Evolutionary conservation across 2,329 filamentous ascomycete genomes (phyloP), one percentile per base, ranked within the genome.

Genomic region (Bretziella fagacearum): DNA sequence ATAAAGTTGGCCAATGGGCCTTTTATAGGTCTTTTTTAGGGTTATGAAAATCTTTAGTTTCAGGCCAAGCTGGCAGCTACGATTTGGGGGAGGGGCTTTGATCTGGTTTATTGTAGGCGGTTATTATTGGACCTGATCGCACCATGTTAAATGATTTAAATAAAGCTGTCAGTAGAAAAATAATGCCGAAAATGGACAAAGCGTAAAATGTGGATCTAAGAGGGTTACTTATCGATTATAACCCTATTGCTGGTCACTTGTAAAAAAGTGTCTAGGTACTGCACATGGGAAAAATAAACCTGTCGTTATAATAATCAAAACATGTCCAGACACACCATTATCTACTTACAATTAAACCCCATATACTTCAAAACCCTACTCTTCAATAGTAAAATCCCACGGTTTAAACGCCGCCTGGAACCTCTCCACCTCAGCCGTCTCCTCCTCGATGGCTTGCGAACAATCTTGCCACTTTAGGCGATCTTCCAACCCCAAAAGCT

Each of bases 391-490:
- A 60, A 95, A 95, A 61, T 98, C 89, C 71, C 83, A 95, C 26
- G 74, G 68, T 62, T 84, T 79, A 58, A 93, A 98, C 1, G 80
- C 79, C 54, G 73, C 69, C 56, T 89, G 86, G 62, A 96, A 93
- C 7, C 72, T 74, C 46, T 77, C 73, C 2, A 81, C 83, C 59
- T 96, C 87, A 37, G 69, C 68, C 47, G 72, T 77, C 65, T 96
- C 91, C 54, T 94, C 85, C 8, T 74, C 74, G 49, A 79, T 68
- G 1, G 74, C 73, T 64, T 96, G 87, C 26, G 70, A 72, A 54
- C 84, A 89, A 55, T 93, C 81, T 60, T 78, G 79, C 91, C 91
- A 98, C 54, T 84, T 70, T 45, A 80, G 65, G n/a, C 91, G 70
- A 37, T 74, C 66, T 60, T 95, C 84, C 39, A 96, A 63, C 2